Conservation (phyloP, 139 green algal genomes). For the Ulvella scutata region DNA sequence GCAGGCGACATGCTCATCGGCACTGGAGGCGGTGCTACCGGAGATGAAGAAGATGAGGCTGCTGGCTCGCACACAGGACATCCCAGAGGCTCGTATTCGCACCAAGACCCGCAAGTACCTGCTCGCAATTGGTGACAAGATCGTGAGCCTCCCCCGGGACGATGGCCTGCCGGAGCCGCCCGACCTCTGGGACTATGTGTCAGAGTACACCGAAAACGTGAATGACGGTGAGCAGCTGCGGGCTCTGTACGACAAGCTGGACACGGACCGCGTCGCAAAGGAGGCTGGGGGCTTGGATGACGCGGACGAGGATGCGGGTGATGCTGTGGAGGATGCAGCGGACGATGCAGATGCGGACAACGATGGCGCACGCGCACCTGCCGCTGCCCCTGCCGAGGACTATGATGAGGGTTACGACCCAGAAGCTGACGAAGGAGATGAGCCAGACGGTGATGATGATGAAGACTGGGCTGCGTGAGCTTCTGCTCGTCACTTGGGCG, state of each 20-base stretch:
- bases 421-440: background rate
- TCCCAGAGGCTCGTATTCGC: constrained; percentile 15
- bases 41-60: constrained; percentile 35
- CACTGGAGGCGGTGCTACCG: constrained; percentile 10
- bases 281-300: background rate
- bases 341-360: background rate
- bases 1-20: background rate
- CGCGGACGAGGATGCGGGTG: background rate
- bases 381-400: background rate
- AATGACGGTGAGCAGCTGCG: background rate
- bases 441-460: background rate
- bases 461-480: no score
- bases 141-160: background rate
- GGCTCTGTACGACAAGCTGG: background rate
- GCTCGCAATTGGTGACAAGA: constrained; percentile 10
- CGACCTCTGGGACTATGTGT: constrained; percentile 6
- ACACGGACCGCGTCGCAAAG: background rate
- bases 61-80: constrained; percentile 22
- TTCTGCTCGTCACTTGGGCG: no score
- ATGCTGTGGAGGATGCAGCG: background rate
- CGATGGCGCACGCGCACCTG: background rate
- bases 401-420: constrained; percentile 2
- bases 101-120: constrained; percentile 47
- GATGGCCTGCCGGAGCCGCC: background rate
- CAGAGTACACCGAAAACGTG: constrained; percentile 1